Evolutionary conservation across 1,284 basidiomycete species (phyloP).

Genomic region (Rhodotorula glutinis): DNA sequence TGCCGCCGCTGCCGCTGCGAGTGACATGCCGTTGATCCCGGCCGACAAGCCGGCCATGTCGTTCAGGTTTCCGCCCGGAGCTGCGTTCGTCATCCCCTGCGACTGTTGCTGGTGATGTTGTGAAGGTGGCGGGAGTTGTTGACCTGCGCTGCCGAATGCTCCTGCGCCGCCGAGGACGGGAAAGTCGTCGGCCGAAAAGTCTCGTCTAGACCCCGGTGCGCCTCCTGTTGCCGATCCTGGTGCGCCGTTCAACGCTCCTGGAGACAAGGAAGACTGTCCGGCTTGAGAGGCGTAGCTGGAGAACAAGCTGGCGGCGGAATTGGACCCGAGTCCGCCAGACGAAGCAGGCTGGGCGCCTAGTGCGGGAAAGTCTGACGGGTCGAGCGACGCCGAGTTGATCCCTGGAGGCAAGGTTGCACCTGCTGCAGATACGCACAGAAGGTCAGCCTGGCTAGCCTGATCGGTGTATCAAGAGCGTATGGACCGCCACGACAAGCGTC

Average conservation of each 20-base stretch:
- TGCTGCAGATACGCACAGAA: conserved; percentile 1
- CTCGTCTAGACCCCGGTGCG: not conserved
- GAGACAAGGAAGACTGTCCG: conserved; percentile 5
- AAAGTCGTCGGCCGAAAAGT: conserved; percentile 43
- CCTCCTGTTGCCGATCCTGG: conserved; percentile 10
- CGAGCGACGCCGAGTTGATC: conserved; percentile 62
- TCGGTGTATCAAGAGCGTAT: no score
- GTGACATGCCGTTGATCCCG: conserved; percentile 27
- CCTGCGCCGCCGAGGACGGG: conserved; percentile 42
- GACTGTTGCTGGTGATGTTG: not conserved
- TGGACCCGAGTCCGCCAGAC: not conserved
- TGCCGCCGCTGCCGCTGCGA: conserved; percentile 19
- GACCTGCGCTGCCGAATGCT: conserved; percentile 1
- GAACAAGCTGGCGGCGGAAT: conserved; percentile 29
- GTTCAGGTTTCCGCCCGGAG: not conserved
- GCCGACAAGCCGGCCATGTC: conserved; percentile 10
- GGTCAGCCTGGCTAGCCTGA: no score
- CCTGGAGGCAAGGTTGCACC: not conserved
- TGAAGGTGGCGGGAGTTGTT: not conserved
- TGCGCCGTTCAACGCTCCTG: not conserved
- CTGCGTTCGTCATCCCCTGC: not conserved
- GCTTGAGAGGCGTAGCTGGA: conserved; percentile 43
- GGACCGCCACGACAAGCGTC: no score
- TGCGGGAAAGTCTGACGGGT: conserved; percentile 79
- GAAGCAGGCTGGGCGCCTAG: conserved; percentile 57